Evolutionary conservation across 768 basidiomycete genomes (phyloP), one percentile per base, ranked within the genome.

Genomic region (Xerocomellus amylosporus): DNA sequence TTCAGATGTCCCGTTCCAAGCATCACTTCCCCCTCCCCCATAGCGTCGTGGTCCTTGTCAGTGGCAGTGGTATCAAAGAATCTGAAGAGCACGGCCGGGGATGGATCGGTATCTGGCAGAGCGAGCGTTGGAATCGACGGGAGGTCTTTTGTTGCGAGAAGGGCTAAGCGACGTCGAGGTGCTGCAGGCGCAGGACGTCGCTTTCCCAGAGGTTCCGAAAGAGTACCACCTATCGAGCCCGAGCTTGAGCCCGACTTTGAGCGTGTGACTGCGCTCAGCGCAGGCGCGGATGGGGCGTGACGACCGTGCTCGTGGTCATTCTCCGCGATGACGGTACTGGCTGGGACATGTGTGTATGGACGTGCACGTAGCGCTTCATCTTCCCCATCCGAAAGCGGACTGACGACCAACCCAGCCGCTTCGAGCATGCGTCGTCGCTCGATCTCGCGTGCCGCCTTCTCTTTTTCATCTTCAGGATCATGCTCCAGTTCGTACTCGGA

Each of bases 401-500:
- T 36, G 79, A 96, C 79, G 52, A 92, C 84, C 24, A 97, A 74
- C 3, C 95, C 95, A 0, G 93, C 93, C 0, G 91, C 89, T 65
- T 91, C 85, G n/a, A 98, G 74, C 8, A 97, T 91, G 19, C 87
- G 79, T 60, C 84, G 84, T 20, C 91, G 78, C 65, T 96, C 93
- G 17, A 79, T 72, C 53, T 86, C 91, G 30, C 90, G 82, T 17
- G 82, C 80, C 48, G 77, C 77, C 12, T 74, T 74, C 49, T 86
- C 83, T 17, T 4, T 51, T 40, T 79, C 77, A 34, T 59, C 62
- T 49, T 66, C 65, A 24, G 45, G 44, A 13, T 30, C 51, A 37
- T 36, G 13, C 9, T 38, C 49, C 36, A 40, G 41, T 37, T 42
- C 59, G 7, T 33, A 59, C 17, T 49, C 52, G 10, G 55, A 61